Evolutionary conservation across 2,329 filamentous ascomycete genomes (phyloP), one percentile per base, ranked within the genome.

Genomic region (Leptographium procerum): DNA sequence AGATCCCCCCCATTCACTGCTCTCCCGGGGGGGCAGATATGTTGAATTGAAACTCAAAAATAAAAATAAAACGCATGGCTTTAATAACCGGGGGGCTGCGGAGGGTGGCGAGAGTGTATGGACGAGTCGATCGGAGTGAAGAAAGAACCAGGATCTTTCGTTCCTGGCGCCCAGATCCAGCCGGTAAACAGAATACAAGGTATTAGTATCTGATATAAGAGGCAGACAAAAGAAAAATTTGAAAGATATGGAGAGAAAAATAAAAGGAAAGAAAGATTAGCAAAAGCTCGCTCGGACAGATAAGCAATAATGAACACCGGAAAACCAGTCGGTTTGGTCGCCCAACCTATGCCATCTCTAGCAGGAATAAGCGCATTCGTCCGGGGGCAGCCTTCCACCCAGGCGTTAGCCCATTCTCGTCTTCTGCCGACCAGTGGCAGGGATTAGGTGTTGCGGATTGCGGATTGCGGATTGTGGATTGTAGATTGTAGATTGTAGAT

Each of bases 281-380:
- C 40, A 43, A 43, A n/a, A 43, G 40, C 40, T 43, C 40, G 19
- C 40, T 43, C 19, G 8, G n/a, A 48, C 43, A 22, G 45, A 28
- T 4, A 51, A 51, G 48, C 45, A 26, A 48, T 24, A 24, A 48
- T 26, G 24, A 48, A 48, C n/a, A 48, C 45, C 26, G 24, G 22
- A 34, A 56, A 56, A 29, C 22, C 43, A 48, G 28, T 47, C 36
- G 54, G 54, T 45, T n/a, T 50, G 54, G 54, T 48, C 26, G 54
- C 54, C 54, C 54, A 56, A 45, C 43, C 36, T 56, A 56, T 56
- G 40, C 40, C 54, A 48, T 43, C 43, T 56, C 53, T 55, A 55
- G 40, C 53, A 33, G 26, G 36, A 24, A 55, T 45, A n/a, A 28
- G 14, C 34, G 26, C 14, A 55, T 45, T 47, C 53, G 53, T 55